Evolutionary conservation across 768 basidiomycete species (phyloP), one percentile per base, ranked within the genome.

Genomic region (Naematelia encephala): DNA sequence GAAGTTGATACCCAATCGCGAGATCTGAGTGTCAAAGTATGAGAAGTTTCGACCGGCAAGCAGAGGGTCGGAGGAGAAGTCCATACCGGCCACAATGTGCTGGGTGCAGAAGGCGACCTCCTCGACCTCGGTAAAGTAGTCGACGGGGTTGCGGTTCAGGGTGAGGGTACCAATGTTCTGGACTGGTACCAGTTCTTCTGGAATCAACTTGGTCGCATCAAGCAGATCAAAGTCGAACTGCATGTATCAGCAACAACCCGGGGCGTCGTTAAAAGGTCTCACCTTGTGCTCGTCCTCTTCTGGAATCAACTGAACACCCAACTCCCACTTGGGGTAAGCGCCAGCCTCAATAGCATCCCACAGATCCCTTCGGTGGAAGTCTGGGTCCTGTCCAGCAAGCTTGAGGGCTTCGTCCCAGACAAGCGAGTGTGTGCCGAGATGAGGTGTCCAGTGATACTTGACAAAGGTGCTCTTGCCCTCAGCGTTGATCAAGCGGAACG

Each of bases 371-470:
- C 90, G 84, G 63, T 91, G 90, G 78, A 89, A 93, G 75, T 92
- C 90, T 12, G 91, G 90, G 75, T 93, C 91, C 74, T 91, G 89
- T 11, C 77, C 77, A 30, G 61, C 66, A 44, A 93, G 82, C 73
- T 92, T 92, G 60, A 93, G 79, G 0, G 88, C 88, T 66, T 96
- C 91, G 62, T 94, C 91, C 90, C 91, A 94, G 4, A 87, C 80
- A 14, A 93, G 79, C 57, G 85, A 87, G 71, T 91, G 88, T 1
- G 88, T 87, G 21, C 90, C 90, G 14, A 91, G 82, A 75, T 90
- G 86, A 83, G 16, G 90, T 84, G 83, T 84, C 80, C 84, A 88
- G 75, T 91, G 89, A 74, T 91, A 92, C 75, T 92, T 93, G 77
- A 92, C 90, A 66, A 93, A 93, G 55, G 82, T 81, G 0, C 85